Percentiles rank a stretch among this genome's conserved stretches.
Evolutionary conservation across 148 eudicot genomes (phyloP).

Genomic region (Suaeda aralocaspica): DNA sequence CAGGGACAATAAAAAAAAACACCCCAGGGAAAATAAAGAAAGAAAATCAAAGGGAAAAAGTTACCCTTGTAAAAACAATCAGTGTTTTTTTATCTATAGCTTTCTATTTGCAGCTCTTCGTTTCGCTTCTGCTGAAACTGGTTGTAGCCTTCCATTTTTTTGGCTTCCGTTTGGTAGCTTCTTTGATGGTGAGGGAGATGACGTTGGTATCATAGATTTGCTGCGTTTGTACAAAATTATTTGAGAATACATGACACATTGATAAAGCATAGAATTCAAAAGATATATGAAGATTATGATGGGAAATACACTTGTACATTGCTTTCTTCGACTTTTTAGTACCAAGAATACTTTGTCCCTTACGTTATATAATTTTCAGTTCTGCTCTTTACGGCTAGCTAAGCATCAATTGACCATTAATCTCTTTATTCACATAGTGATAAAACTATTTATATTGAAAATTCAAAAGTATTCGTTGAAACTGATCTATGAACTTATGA

Average conservation of each 20-base stretch:
- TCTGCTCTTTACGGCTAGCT: too few relatives aligned
- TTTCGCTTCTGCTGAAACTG: constrained; percentile 47
- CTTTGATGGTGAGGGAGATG: constrained; percentile 48
- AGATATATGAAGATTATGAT: too few relatives aligned
- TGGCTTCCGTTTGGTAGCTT: constrained; percentile 49
- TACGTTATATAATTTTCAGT: too few relatives aligned
- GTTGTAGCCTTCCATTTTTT: constrained; percentile 51
- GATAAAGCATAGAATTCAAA: too few relatives aligned
- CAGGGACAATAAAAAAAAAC: constrained; percentile 25
- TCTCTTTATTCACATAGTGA: too few relatives aligned
- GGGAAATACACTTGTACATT: too few relatives aligned
- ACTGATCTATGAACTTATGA: too few relatives aligned
- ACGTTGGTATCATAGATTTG: constrained; percentile 46
- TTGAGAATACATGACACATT: constrained; percentile 7
- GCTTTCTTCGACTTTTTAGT: too few relatives aligned
- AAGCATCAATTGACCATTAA: too few relatives aligned
- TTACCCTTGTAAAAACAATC: constrained; percentile 17
- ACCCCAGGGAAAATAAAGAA: constrained; percentile 15
- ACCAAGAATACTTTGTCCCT: too few relatives aligned
- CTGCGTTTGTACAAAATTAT: constrained; percentile 27
- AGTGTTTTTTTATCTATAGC: constrained; percentile 39
- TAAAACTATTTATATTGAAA: too few relatives aligned
- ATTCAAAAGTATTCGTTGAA: too few relatives aligned
- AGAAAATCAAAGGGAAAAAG: constrained; percentile 9
- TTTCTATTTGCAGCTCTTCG: constrained; percentile 57